phyloP scores from a whole-genome alignment of 2,329 filamentous ascomycete species.

The Leptosphaerulina australis region DNA sequence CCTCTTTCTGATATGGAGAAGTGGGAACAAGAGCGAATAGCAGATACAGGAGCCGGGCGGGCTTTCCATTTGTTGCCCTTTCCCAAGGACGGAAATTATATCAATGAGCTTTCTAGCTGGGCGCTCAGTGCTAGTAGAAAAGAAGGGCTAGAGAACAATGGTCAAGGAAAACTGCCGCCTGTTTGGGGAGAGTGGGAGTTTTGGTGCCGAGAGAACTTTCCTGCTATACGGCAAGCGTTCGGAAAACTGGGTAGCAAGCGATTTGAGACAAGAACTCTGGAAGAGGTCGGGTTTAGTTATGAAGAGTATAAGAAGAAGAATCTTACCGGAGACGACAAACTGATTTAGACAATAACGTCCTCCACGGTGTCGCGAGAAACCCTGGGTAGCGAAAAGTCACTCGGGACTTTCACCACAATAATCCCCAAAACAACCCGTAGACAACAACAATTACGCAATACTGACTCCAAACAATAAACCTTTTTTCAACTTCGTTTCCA shows the following conservation, averaged over 20 bases:
- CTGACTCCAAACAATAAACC: no score
- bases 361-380: no score
- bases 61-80: slow-evolving; percentile 63
- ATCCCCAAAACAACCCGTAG: no score
- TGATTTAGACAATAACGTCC: no score
- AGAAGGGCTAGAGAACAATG: slow-evolving; percentile 51
- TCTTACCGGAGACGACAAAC: slow-evolving; percentile 10
- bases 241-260: slow-evolving; percentile 65
- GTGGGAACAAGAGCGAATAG: slow-evolving; percentile 64
- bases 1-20: slow-evolving; percentile 65
- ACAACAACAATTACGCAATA: no score
- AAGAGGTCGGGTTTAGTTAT: slow-evolving; percentile 74
- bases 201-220: slow-evolving; percentile 73
- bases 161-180: slow-evolving; percentile 69
- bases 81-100: slow-evolving; percentile 70
- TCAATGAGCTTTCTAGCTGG: slow-evolving; percentile 72
- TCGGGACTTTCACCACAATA: no score
- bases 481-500: no score
- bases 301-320: slow-evolving; percentile 36
- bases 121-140: slow-evolving; percentile 53
- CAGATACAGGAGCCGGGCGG: slow-evolving; percentile 55
- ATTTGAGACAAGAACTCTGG: slow-evolving; percentile 64
- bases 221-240: slow-evolving; percentile 74
- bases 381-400: no score
- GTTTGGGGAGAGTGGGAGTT: slow-evolving; percentile 72